A percentile compares a stretch with the other conserved stretches of the same genome.
Evolutionary conservation across 306 rosid genomes (phyloP).

Genomic region (Pyrus pyrifolia): DNA sequence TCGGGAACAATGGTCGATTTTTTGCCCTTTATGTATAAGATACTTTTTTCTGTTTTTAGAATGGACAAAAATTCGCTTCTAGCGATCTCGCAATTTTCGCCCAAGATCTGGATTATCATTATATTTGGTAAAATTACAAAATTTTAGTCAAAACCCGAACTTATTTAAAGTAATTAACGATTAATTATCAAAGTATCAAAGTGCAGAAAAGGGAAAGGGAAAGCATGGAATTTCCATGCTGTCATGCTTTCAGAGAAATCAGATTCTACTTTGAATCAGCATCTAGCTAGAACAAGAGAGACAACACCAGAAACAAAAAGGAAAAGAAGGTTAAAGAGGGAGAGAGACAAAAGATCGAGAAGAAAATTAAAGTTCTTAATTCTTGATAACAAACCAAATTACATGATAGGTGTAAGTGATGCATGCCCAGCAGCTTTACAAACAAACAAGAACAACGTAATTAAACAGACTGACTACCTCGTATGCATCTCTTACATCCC

Average conservation of each 20-base stretch:
- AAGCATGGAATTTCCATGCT: not conserved
- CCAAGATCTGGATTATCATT: not conserved
- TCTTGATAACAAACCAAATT: conserved; percentile 29
- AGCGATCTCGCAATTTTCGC: not conserved
- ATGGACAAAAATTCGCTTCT: not conserved
- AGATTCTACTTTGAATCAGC: conserved; percentile 39
- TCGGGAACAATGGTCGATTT: not conserved
- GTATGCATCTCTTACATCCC: conserved; percentile 99
- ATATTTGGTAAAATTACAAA: not conserved
- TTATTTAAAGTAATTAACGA: not conserved
- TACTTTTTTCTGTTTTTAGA: conserved; percentile 8
- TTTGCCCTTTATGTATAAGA: not conserved
- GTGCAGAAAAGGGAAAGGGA: not conserved
- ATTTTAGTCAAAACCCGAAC: not conserved
- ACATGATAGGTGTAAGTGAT: conserved; percentile 91
- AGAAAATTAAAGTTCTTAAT: conserved; percentile 16
- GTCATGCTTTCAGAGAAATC: not conserved
- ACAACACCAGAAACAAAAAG: conserved; percentile 21
- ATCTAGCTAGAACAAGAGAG: conserved; percentile 14
- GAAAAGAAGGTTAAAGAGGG: not conserved
- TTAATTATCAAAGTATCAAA: conserved; percentile 20
- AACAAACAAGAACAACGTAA: conserved; percentile 17
- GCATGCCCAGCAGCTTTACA: conserved; percentile 81
- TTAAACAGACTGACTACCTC: conserved; percentile 49
- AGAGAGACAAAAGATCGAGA: not conserved